Conservation (phyloP, 2,329 filamentous ascomycete genomes). For the Aquanectria penicillioides region DNA sequence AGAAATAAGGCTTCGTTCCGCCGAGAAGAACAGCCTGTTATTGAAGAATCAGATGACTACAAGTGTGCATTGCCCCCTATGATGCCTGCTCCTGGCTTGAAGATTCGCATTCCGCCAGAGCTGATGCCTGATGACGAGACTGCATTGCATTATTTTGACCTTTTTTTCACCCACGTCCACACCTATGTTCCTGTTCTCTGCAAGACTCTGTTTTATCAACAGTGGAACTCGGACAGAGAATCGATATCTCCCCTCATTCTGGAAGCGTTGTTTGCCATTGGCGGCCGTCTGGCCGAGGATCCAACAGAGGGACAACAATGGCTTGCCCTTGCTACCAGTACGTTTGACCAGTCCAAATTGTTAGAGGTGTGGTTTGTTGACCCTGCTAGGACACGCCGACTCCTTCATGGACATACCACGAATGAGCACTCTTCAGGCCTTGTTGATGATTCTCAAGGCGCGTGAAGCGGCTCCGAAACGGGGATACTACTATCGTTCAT, state of each 20-base stretch:
- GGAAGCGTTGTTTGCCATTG: constrained; percentile 91
- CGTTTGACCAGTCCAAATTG: constrained; percentile 30
- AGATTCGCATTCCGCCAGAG: constrained; percentile 88
- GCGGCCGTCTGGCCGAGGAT: constrained; percentile 84
- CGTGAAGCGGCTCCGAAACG: constrained; percentile 91
- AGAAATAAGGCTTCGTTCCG: constrained; percentile 67
- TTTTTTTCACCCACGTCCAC: constrained; percentile 91
- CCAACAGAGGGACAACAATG: constrained; percentile 88
- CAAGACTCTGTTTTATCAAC: constrained; percentile 82
- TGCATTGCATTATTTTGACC: constrained; percentile 84
- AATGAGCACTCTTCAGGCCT: constrained; percentile 89
- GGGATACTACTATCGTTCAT: constrained; percentile 96
- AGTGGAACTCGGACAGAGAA: constrained; percentile 86
- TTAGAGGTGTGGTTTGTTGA: constrained; percentile 30
- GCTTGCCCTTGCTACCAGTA: constrained; percentile 89
- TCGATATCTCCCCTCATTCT: constrained; percentile 89
- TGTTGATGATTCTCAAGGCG: constrained; percentile 89
- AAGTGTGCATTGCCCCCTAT: constrained; percentile 76
- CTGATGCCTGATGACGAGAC: constrained; percentile 92
- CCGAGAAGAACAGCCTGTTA: constrained; percentile 68
- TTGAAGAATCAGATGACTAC: constrained; percentile 78
- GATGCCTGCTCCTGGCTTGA: constrained; percentile 74
- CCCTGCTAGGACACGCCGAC: constrained; percentile 78
- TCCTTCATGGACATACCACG: constrained; percentile 93
- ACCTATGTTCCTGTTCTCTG: constrained; percentile 93